phyloP scores from a whole-genome alignment of 768 basidiomycete species.

The Aureoboletus auriporus region DNA sequence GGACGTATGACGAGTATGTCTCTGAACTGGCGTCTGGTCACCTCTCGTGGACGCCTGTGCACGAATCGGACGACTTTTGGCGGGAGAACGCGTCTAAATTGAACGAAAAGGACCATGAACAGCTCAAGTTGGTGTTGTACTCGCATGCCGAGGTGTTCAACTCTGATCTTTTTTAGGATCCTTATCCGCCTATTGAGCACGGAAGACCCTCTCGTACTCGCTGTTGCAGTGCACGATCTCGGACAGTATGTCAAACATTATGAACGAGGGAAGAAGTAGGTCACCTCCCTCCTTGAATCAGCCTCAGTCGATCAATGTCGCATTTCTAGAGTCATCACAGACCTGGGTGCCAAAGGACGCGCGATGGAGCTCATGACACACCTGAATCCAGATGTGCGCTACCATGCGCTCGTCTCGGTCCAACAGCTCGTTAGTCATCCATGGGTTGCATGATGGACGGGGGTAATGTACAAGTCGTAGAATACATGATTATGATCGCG shows the following conservation, averaged over 20 bases:
- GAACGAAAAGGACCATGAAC: conserved; percentile 79
- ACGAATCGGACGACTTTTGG: conserved; percentile 98
- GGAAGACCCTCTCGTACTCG: conserved; percentile 72
- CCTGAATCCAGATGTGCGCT: conserved; percentile 82
- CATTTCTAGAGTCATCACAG: conserved; percentile 61
- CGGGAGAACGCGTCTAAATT: conserved; percentile 87
- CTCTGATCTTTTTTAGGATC: conserved; percentile 41
- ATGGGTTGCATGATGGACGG: conserved; percentile 47
- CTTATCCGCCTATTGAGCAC: conserved; percentile 69
- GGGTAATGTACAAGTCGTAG: conserved; percentile 10
- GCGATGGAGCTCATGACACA: conserved; percentile 95
- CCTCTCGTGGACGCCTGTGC: conserved; percentile 92
- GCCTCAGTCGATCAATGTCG: background rate
- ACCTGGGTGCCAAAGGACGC: conserved; percentile 80
- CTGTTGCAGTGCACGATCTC: conserved; percentile 90
- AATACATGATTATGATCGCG: conserved; percentile 5
- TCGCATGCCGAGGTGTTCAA: background rate
- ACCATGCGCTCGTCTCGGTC: conserved; percentile 86
- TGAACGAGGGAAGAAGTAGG: conserved; percentile 90
- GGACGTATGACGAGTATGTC: conserved; percentile 94
- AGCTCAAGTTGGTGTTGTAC: conserved; percentile 61
- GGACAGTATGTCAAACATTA: conserved; percentile 92
- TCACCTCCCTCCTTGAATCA: background rate
- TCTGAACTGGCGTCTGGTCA: conserved; percentile 89
- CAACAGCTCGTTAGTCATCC: conserved; percentile 91